Conservation (phyloP, 1,284 basidiomycete species). For the Fomes fomentarius region DNA sequence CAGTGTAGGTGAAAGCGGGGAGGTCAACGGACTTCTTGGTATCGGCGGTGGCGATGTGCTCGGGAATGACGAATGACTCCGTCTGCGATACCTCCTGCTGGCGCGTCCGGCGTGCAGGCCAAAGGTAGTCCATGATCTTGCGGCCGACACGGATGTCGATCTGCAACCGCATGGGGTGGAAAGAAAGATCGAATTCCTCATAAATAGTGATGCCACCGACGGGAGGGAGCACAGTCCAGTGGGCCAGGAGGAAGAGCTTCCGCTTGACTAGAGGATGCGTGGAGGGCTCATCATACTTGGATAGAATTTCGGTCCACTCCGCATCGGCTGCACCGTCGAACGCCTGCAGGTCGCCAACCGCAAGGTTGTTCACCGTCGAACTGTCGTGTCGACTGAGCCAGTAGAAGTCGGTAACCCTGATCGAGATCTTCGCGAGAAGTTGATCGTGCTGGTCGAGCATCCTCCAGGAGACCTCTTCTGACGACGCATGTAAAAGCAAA, state of each 20-base stretch:
- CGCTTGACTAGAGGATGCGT: slow-evolving; percentile 72
- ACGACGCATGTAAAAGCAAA: slow-evolving; percentile 80
- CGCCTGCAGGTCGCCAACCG: slow-evolving; percentile 80
- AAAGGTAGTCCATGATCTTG: slow-evolving; percentile 90
- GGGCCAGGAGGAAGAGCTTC: slow-evolving; percentile 68
- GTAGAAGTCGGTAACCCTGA: slow-evolving; percentile 80
- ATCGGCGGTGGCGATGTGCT: slow-evolving; percentile 4
- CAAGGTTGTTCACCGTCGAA: slow-evolving; percentile 81
- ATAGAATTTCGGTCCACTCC: slow-evolving; percentile 87
- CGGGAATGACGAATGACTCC: slow-evolving; percentile 24
- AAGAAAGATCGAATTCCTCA: slow-evolving; percentile 79
- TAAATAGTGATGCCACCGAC: slow-evolving; percentile 95
- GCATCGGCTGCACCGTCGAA: slow-evolving; percentile 89
- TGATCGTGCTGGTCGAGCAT: slow-evolving; percentile 84
- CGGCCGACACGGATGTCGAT: slow-evolving; percentile 84
- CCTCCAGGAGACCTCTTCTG: slow-evolving; percentile 90
- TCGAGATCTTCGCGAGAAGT: slow-evolving; percentile 85
- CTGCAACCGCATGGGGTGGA: slow-evolving; percentile 89
- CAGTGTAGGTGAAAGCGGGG: slow-evolving; percentile 21
- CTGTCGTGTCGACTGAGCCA: slow-evolving; percentile 92
- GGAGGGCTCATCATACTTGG: slow-evolving; percentile 70
- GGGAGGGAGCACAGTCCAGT: slow-evolving; percentile 84
- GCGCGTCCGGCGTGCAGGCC: slow-evolving; percentile 63
- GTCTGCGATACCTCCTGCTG: slow-evolving; percentile 34
- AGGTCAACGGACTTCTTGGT: slow-evolving; percentile 14